Evolutionary conservation across 805 yeast species (phyloP), one percentile per base, ranked within the genome.

Genomic region (Ascoidea tarda): DNA sequence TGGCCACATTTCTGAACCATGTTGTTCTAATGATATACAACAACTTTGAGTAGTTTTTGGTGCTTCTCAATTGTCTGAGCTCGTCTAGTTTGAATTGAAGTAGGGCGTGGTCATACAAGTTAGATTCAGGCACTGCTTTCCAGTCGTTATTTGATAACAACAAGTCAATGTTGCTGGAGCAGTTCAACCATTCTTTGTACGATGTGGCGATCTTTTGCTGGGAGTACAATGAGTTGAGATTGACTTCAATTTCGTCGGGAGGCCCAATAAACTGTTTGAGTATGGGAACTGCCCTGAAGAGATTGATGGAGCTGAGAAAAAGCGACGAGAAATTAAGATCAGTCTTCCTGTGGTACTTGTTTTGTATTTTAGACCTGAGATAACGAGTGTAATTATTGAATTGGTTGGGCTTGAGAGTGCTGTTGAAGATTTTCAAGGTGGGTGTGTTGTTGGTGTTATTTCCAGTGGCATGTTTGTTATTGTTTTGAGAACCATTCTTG

Each of bases 1-100:
- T 85, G 1, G 95, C 98, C 51, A 88, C 66, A 61, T 89, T 87
- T 57, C 99, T 72, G 2, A 78, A 76, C 86, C 96, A 85, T 31
- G 85, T 79, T 0, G 96, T 91, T 54, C 98, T 68, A 2, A 93
- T 80, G 12, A 87, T 68, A 59, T 86, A 88, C 12, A 91, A 65
- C 42, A 91, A 66, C 47, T 75, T 72, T 53, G 77, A 70, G 59
- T 76, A 77, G 61, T 93, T 86, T 32, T 76, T 73, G 14, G 68
- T 61, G 16, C 63, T 46, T 42, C 97, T 72, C 0, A 90, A 87
- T 2, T 65, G 63, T 47, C 76, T 68, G 71, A 93, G 69, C 53
- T 82, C 82, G 5, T 60, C 57, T 48, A 87, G 68, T 53, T 80
- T 68, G 6, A 65, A 64, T 54, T 69, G 67, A 1, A 93, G 76